phyloP scores from a whole-genome alignment of 2,329 filamentous ascomycete genomes.

The Hymenotorrendiella dingleyae region DNA sequence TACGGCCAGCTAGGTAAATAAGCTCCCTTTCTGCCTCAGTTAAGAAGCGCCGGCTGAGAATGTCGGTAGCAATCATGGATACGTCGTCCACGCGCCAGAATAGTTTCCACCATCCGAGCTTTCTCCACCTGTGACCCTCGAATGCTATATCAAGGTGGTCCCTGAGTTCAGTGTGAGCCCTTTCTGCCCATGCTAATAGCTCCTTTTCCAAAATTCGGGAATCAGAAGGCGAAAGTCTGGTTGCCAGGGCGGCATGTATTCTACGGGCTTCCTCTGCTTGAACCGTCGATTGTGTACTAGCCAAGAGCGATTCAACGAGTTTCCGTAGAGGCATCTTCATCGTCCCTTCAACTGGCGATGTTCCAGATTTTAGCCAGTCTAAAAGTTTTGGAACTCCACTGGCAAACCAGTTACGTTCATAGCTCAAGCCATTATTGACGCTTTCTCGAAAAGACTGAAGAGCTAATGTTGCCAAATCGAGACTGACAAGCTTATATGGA shows the following conservation, averaged over 20 bases:
- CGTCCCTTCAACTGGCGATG: conserved; percentile 33
- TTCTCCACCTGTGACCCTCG: conserved; percentile 67
- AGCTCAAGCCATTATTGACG: conserved; percentile 62
- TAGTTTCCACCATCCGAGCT: conserved; percentile 87
- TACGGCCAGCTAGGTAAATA: conserved; percentile 76
- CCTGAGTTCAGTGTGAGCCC: conserved; percentile 77
- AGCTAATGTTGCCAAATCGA: conserved; percentile 55
- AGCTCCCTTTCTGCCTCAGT: conserved; percentile 70
- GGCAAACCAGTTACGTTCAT: conserved; percentile 67
- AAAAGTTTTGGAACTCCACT: conserved; percentile 62
- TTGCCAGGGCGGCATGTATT: conserved; percentile 28
- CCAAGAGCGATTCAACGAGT: conserved; percentile 62
- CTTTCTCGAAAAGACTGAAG: conserved; percentile 63
- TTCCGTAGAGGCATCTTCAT: conserved; percentile 62
- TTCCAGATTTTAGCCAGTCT: conserved; percentile 56
- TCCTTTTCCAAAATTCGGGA: conserved; percentile 46
- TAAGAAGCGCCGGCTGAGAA: conserved; percentile 72
- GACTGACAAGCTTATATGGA: conserved; percentile 55
- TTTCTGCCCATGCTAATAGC: conserved; percentile 69
- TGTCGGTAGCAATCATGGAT: conserved; percentile 71
- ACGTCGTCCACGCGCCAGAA: conserved; percentile 95
- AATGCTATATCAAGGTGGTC: conserved; percentile 75
- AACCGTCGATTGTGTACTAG: conserved; percentile 46
- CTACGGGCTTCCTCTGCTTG: conserved; percentile 39
- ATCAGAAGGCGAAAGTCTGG: conserved; percentile 32